Base-by-base conservation (phyloP, 129 eudicot species). In the Escallonia rubra region DNA sequence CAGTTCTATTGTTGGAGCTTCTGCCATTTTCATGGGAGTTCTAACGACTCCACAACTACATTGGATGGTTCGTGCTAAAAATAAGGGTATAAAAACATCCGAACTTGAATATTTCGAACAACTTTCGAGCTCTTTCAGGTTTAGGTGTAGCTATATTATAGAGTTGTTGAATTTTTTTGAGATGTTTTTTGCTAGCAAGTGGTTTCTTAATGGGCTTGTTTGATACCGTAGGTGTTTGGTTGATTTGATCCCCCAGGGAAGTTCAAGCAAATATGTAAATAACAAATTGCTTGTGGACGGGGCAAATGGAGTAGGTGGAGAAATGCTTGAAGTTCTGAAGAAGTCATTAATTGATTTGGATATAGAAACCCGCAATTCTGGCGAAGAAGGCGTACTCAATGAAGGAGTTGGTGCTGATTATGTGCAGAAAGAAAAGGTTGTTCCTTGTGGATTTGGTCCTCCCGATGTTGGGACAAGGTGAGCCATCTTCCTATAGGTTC, bases 351-450 rank as follows among this genome's bases (percentile, higher is more conserved):
- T 61, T 63, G 78, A 74, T 71, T 65, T 80, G 65, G 67, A 77
- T 42, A 47, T 89, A 10, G 95, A 92, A 65, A 77, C 86, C 66
- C 91, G 91, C 55, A 92, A 92, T 70, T 68, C 62, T 40, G 95
- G 98, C 52, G 61, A 71, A 54, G 72, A 63, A 63, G 98, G 98
- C 65, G 73, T 81, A 57, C 87, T 89, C 41, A 92, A 92, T 78
- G 98, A 92, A 71, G 91, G 80, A 73, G 96, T 86, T 54, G 98
- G 98, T 77, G 98, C 96, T 76, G 98, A 92, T 77, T 92, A 69
- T 84, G 98, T 92, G 81, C 98, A 88, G 64, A 92, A 92, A 74
- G 98, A 88, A 71, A 92, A 92, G 76, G 66, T 88, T 76, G 82
- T 71, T 43, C 98, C 98, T 0, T 81, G 76, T 39, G 85, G 88